A percentile compares a stretch with the other conserved stretches of the same genome.
Conservation (phyloP, 257 asterid genomes). For the Rehmannia glutinosa region DNA sequence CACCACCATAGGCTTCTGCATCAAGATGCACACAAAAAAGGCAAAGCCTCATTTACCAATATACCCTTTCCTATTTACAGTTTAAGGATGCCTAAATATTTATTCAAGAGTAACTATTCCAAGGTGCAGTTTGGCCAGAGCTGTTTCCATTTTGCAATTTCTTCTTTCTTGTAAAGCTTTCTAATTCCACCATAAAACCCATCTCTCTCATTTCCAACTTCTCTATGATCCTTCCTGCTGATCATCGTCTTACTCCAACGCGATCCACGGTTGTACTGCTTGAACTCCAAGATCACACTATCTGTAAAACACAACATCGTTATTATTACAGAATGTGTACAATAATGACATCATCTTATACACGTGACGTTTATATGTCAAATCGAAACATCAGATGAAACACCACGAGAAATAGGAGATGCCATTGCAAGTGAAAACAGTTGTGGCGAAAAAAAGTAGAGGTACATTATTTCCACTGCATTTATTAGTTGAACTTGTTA, state of each 20-base stretch:
- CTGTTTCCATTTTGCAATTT: constrained; percentile 60
- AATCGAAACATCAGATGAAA: too few relatives aligned
- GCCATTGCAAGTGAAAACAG: not conserved
- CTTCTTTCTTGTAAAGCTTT: constrained; percentile 50
- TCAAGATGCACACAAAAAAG: constrained; percentile 24
- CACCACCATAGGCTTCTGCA: constrained; percentile 27
- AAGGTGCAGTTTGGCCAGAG: constrained; percentile 53
- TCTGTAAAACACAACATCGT: constrained; percentile 30
- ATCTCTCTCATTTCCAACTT: constrained; percentile 58
- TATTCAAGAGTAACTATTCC: constrained; percentile 26
- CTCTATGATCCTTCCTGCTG: constrained; percentile 55
- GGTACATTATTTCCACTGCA: not conserved
- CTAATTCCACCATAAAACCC: constrained; percentile 90
- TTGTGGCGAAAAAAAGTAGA: not conserved
- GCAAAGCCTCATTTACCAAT: constrained; percentile 12
- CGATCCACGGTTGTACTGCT: constrained; percentile 58
- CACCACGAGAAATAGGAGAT: too few relatives aligned
- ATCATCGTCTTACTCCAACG: constrained; percentile 60
- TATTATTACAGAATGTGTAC: not conserved
- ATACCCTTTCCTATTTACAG: constrained; percentile 32
- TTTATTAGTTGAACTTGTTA: not conserved
- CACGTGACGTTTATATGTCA: too few relatives aligned
- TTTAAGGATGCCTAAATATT: not conserved
- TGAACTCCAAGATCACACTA: constrained; percentile 69
- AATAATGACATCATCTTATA: too few relatives aligned